Conservation (phyloP, 192 early-diverging fungal genomes). For the Funneliformis mosseae region DNA sequence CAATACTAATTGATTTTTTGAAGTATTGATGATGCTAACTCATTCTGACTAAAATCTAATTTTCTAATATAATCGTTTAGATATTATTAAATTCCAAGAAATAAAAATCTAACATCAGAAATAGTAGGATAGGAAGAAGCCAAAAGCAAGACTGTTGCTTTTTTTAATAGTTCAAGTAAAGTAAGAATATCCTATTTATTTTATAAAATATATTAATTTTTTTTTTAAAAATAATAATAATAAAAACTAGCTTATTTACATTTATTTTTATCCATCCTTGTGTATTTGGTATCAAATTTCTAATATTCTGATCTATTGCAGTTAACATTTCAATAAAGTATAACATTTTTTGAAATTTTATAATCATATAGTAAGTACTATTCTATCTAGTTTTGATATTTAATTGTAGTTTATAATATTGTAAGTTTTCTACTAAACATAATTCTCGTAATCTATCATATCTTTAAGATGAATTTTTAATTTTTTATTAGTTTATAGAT, state of each 20-base stretch:
- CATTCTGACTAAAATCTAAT: too few species aligned
- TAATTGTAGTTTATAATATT: too few species aligned
- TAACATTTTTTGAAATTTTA: too few species aligned
- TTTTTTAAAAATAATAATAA: too few species aligned
- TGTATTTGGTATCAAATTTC: too few species aligned
- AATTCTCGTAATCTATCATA: background rate
- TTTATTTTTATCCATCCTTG: too few species aligned
- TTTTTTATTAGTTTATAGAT: background rate
- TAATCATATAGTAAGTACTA: background rate
- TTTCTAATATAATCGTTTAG: too few species aligned
- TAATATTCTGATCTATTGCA: background rate
- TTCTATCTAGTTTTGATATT: background rate
- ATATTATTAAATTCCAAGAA: too few species aligned
- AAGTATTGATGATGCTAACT: too few species aligned
- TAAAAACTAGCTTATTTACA: background rate
- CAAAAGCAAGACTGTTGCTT: too few species aligned
- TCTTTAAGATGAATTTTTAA: background rate
- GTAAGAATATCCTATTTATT: too few species aligned
- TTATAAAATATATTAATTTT: background rate
- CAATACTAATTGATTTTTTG: background rate
- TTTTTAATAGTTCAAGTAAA: constrained; percentile 7
- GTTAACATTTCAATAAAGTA: background rate
- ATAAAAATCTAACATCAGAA: background rate
- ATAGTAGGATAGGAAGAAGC: constrained; percentile 2
- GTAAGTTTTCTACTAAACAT: background rate